Evolutionary conservation across 73 alveolate genomes (phyloP), one percentile per base, ranked within the genome.

Genomic region (Paramecium primaurelia): DNA sequence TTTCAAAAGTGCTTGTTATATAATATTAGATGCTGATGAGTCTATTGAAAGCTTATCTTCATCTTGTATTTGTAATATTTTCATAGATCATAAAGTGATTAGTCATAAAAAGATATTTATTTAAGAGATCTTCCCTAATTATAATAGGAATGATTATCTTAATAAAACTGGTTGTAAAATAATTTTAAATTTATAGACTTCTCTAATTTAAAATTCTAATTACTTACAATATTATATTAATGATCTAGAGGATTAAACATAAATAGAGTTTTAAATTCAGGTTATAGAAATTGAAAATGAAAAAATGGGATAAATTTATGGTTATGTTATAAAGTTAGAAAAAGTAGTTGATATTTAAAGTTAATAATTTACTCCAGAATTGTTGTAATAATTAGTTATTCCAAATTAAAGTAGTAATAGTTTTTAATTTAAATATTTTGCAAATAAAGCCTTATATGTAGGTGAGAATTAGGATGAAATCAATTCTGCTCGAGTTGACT

Each of bases 31-130:
- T 38, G 36, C 38, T 34, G 88, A 75, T 18, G 60, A 75, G 20
- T 34, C 47, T 34, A 75, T 75, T 7, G 88, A 75, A 20, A 30
- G 38, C 6, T 0, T 75, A 11, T 75, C 88, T 11, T 36, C 88
- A 9, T 75, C 88, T 75, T 75, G 88, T 42, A 75, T 75, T 12
- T 75, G 68, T 75, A 75, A 75, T 18, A 22, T 75, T 34, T 38
- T 38, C 2, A 75, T 75, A 4, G 88, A 75, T 42, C 26, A 36
- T 3, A 75, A 75, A 75, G 1, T 36, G 58, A 42, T 75, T 38
- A 38, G 47, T 3, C 88, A 75, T 30, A 75, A 42, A 25, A 75
- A 75, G 22, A 25, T 42, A 36, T 75, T 22, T 75, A 75, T 75
- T 75, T 36, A 30, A 38, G 88, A 75, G 69, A 36, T 75, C 4